Base-by-base conservation (phyloP, 2,329 filamentous ascomycete genomes). In the Fusarium camptoceras region DNA sequence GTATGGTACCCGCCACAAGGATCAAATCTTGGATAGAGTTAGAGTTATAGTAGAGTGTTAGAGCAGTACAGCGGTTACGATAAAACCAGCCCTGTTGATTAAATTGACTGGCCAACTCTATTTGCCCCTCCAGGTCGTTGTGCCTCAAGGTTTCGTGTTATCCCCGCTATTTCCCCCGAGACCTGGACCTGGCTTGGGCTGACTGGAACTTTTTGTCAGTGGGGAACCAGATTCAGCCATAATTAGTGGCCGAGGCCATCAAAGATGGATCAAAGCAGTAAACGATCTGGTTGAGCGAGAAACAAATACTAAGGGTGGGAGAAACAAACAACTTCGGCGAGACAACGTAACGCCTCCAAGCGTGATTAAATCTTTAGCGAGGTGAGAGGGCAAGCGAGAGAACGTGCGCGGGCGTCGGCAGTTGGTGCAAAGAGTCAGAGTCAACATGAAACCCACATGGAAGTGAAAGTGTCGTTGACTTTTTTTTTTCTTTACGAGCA, bases 401-500 rank as follows among this genome's bases (percentile, higher is more conserved):
- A 24, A 7, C 58, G 46, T 69, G 8, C 55, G 37, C 65, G 54
- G 34, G 30, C 46, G 22, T 34, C 55, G 50, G 31, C 65, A 30
- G 25, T 58, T 58, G 57, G 53, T 55, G n/a, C 22, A n/a, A 47
- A 53, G 15, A 16, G 34, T 37, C 34, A 37, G 24, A 42, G 34
- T 25, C 34, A 53, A 12, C 31, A 16, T 37, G 34, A 37, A 37
- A 37, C 18, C 34, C 34, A 37, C 34, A 37, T 37, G 43, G 20
- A 6, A 15, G 27, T 7, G 2, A 25, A 42, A 28, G 53, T 49
- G 59, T 49, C 7, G 28, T 30, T 25, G 16, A 25, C 8, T 30
- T 20, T 28, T 31, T 28, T 43, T 8, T 27, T 39, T 39, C 14
- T 20, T 51, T 65, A 71, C 64, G 55, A 60, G 46, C 46, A 57